Conservation (phyloP, 148 eudicot genomes). For the Arctostaphylos glauca region DNA sequence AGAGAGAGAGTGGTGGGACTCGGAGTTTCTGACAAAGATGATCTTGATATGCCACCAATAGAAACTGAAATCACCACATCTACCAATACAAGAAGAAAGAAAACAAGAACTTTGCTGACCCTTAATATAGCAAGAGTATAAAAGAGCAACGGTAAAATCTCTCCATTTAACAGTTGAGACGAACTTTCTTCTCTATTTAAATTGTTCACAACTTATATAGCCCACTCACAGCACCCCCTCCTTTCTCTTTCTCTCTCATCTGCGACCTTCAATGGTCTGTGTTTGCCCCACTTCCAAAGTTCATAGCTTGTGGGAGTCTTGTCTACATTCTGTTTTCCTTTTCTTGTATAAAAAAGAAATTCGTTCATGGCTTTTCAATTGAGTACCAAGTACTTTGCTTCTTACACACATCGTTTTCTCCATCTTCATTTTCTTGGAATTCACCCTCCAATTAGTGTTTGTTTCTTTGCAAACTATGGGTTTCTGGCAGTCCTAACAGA, state of each 20-base stretch:
- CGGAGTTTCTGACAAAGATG: conserved; percentile 16
- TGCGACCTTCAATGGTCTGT: conserved; percentile 34
- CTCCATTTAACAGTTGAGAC: neutral
- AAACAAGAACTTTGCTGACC: neutral
- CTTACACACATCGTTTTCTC: neutral
- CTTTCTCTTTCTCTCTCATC: conserved; percentile 22
- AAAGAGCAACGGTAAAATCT: conserved; percentile 11
- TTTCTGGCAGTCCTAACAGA: neutral
- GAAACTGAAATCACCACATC: conserved; percentile 19
- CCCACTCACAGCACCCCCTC: neutral
- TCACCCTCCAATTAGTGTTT: neutral
- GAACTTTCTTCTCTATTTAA: conserved; percentile 10
- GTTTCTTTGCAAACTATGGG: neutral
- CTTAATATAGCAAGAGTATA: neutral
- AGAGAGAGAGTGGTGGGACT: conserved; percentile 13
- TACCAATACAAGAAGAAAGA: neutral
- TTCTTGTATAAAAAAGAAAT: neutral
- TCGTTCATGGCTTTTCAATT: neutral
- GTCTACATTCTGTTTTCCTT: neutral
- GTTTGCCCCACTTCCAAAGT: conserved; percentile 33
- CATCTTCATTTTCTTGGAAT: conserved; percentile 1
- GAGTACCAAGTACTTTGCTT: neutral
- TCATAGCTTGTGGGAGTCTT: neutral
- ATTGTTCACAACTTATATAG: conserved; percentile 9
- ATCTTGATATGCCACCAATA: conserved; percentile 35